These are phyloP conservation scores for Pseudogymnoascus sp. DNA, from an alignment of 2,329 filamentous ascomycete genomes.

Conservation along the genomic window DNA sequence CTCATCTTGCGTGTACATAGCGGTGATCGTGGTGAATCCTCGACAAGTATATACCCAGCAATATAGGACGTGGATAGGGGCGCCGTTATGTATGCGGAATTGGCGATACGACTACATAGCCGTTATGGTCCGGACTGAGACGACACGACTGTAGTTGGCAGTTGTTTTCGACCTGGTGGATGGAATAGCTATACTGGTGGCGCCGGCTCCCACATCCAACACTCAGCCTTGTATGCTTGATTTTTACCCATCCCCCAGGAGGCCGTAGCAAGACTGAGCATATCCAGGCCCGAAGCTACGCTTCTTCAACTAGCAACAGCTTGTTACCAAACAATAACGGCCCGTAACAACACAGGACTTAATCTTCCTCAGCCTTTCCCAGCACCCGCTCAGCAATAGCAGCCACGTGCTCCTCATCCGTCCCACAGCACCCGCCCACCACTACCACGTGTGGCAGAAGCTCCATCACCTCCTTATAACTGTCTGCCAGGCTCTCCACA, in stretches of 20 bases:
- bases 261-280: neutral
- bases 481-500: neutral
- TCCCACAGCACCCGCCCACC: constrained; percentile 14
- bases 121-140: neutral
- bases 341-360: neutral
- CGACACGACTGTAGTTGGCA: neutral
- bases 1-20: neutral
- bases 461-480: neutral
- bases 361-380: neutral
- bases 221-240: neutral
- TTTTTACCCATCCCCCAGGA: neutral
- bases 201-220: neutral
- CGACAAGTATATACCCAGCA: neutral
- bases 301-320: constrained; percentile 2
- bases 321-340: neutral
- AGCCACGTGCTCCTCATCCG: constrained; percentile 14
- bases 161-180: neutral
- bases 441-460: constrained; percentile 12
- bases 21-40: neutral
- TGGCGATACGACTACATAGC: neutral
- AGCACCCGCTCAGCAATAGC: constrained; percentile 10
- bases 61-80: neutral
- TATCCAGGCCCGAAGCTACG: constrained; percentile 1
- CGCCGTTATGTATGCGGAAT: neutral
- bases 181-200: neutral